These are phyloP conservation scores for Hura crepitans DNA, from an alignment of 441 rosid genomes.

Conservation along the genomic window DNA sequence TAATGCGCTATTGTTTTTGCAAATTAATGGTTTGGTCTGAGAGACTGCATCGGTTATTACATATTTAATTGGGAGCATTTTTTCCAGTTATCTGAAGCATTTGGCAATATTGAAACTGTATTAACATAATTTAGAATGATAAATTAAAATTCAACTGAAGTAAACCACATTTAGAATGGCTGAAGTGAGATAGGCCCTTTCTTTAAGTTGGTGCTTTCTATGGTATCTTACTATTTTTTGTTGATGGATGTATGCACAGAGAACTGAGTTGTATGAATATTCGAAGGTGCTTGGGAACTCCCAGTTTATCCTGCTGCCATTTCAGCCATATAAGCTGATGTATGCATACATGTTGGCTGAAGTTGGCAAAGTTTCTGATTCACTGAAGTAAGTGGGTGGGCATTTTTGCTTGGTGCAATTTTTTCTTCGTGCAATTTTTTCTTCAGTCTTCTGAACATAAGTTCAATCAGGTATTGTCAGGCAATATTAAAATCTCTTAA, in stretches of 20 bases:
- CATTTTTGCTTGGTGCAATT: constrained; percentile 19
- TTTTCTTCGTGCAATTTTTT: constrained; percentile 19
- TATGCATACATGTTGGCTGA: constrained; percentile 83
- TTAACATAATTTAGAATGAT: background rate
- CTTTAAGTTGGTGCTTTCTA: background rate
- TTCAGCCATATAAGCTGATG: constrained; percentile 75
- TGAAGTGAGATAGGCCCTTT: background rate
- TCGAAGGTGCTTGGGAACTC: constrained; percentile 78
- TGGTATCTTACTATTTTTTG: constrained; percentile 14
- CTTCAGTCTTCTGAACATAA: constrained; percentile 21
- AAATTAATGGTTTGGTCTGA: background rate
- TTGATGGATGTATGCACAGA: constrained; percentile 44
- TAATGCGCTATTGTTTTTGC: background rate
- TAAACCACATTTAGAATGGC: background rate
- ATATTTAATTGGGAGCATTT: background rate
- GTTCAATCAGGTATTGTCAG: constrained; percentile 79
- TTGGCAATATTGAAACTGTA: background rate
- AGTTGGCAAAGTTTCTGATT: constrained; percentile 74
- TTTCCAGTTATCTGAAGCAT: background rate
- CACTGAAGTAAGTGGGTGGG: constrained; percentile 53
- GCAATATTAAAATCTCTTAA: constrained; percentile 73
- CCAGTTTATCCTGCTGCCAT: constrained; percentile 61
- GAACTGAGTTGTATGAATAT: constrained; percentile 80
- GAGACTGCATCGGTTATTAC: background rate
- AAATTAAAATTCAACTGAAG: background rate